phyloP scores from a whole-genome alignment of 2,329 filamentous ascomycete species.

The Dactylella cylindrospora region DNA sequence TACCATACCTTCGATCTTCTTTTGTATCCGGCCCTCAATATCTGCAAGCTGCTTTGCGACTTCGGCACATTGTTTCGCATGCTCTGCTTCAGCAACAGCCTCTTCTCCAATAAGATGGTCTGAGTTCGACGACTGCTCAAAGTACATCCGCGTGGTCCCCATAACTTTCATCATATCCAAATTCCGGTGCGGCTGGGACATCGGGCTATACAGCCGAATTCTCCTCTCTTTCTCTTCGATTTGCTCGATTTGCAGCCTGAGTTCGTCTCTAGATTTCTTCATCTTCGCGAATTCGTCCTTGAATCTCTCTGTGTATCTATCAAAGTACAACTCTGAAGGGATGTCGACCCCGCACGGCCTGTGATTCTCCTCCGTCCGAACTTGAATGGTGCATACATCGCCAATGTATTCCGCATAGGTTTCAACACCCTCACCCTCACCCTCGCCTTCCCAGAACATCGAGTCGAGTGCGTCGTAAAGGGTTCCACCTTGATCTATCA shows the following conservation, averaged over 20 bases:
- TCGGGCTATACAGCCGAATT: slow-evolving; percentile 45
- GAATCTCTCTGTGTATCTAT: slow-evolving; percentile 47
- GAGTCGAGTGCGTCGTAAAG: slow-evolving; percentile 47
- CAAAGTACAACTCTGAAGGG: slow-evolving; percentile 46
- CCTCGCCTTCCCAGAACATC: slow-evolving; percentile 43
- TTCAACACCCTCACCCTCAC: slow-evolving; percentile 30
- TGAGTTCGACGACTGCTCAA: slow-evolving; percentile 34
- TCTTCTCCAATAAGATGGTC: slow-evolving; percentile 19
- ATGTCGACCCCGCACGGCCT: slow-evolving; percentile 45
- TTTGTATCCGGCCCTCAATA: slow-evolving; percentile 46
- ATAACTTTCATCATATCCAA: slow-evolving; percentile 41
- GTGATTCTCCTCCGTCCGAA: slow-evolving; percentile 35
- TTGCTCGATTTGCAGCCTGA: slow-evolving; percentile 44
- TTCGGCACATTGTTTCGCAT: slow-evolving; percentile 35
- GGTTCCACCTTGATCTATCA: slow-evolving; percentile 29
- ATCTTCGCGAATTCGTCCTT: slow-evolving; percentile 43
- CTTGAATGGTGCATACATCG: slow-evolving; percentile 45
- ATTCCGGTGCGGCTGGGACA: slow-evolving; percentile 14
- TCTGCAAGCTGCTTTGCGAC: slow-evolving; percentile 42
- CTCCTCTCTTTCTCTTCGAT: slow-evolving; percentile 46
- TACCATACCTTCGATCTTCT: slow-evolving; percentile 45
- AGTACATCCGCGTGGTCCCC: slow-evolving; percentile 17
- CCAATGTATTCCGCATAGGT: slow-evolving; percentile 46
- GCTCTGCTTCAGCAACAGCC: slow-evolving; percentile 24
- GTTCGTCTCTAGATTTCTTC: slow-evolving; percentile 44